Percentiles rank a stretch among this genome's conserved stretches.
phyloP scores from a whole-genome alignment of 257 asterid species.

The Cordia subcordata region DNA sequence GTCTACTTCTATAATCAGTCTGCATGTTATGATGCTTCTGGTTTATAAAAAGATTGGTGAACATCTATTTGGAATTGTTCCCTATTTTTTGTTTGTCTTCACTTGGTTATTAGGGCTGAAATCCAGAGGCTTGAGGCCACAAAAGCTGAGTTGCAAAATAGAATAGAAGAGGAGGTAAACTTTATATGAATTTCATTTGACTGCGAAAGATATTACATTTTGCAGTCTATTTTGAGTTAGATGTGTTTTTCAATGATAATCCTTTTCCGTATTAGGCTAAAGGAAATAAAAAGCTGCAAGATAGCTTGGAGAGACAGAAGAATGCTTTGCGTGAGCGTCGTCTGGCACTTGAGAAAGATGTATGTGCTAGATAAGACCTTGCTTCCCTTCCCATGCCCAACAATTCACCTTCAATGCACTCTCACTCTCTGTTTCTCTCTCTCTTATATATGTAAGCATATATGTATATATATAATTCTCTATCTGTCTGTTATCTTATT shows the following conservation, averaged over 20 bases:
- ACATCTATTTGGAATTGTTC: too few species aligned
- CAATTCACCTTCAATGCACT: not conserved
- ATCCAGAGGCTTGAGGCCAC: constrained; percentile 57
- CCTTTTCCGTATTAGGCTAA: constrained; percentile 37
- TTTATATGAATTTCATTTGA: constrained; percentile 13
- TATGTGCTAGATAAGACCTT: constrained; percentile 25
- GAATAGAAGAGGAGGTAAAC: constrained; percentile 61
- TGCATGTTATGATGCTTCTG: too few species aligned
- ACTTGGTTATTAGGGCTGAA: constrained; percentile 49
- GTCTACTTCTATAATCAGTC: too few species aligned
- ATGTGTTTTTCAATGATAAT: constrained; percentile 18
- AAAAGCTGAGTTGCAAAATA: constrained; percentile 56
- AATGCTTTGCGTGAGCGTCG: constrained; percentile 67
- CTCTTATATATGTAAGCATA: not conserved
- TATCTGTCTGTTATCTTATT: too few species aligned
- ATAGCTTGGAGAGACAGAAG: constrained; percentile 58
- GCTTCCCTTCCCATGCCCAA: not conserved
- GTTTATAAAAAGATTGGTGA: too few species aligned
- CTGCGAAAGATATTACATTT: not conserved
- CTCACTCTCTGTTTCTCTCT: not conserved
- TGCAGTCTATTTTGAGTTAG: constrained; percentile 7
- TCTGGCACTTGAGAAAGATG: constrained; percentile 79
- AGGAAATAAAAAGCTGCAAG: constrained; percentile 50
- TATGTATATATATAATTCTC: not conserved
- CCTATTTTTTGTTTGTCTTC: constrained; percentile 2